phyloP scores from a whole-genome alignment of 441 rosid genomes.

The Corymbia citriodora region DNA sequence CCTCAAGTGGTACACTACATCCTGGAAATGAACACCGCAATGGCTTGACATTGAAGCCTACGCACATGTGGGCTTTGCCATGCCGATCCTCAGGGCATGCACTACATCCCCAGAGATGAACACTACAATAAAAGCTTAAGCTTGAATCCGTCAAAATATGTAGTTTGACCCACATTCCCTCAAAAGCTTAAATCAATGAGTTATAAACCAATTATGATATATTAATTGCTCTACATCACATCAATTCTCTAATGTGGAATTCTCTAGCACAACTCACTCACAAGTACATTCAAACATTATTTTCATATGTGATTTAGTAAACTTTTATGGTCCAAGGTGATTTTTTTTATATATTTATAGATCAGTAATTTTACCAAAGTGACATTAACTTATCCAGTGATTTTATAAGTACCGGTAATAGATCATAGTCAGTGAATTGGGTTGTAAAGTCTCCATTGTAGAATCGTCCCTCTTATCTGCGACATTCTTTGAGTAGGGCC shows the following conservation, averaged over 20 bases:
- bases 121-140: too few relatives aligned
- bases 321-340: not conserved
- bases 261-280: too few relatives aligned
- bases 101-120: too few relatives aligned
- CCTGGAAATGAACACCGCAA: not conserved
- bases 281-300: too few relatives aligned
- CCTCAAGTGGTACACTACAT: not conserved
- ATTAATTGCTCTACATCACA: too few relatives aligned
- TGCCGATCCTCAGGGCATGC: too few relatives aligned
- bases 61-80: not conserved
- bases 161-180: too few relatives aligned
- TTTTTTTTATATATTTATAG: not conserved
- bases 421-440: not conserved
- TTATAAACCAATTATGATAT: too few relatives aligned
- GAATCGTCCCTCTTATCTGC: not conserved
- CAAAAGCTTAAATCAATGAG: too few relatives aligned
- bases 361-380: not conserved
- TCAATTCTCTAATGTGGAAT: too few relatives aligned
- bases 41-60: fast-evolving
- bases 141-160: too few relatives aligned
- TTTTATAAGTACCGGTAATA: not conserved
- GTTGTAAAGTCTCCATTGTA: not conserved
- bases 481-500: fast-evolving
- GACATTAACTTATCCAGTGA: not conserved
- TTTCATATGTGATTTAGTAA: not conserved